phyloP scores from a whole-genome alignment of 768 basidiomycete genomes.

The Leccinum imitatum region DNA sequence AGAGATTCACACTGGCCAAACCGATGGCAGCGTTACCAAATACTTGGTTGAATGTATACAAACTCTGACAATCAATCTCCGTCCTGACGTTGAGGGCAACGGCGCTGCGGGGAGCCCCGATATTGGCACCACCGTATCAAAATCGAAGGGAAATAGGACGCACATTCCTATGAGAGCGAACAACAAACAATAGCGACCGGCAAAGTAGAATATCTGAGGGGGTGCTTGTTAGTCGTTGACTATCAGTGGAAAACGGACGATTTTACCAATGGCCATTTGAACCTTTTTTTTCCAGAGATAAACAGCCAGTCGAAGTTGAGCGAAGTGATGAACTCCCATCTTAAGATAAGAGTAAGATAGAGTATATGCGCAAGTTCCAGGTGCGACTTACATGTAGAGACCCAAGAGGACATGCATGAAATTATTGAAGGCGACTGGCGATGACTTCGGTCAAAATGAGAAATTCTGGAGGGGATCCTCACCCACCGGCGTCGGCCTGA shows the following conservation, averaged over 20 bases:
- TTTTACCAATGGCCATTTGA: constrained; percentile 66
- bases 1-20: constrained; percentile 69
- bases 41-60: constrained; percentile 69
- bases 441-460: constrained; percentile 10
- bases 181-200: constrained; percentile 63
- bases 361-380: constrained; percentile 8
- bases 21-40: constrained; percentile 68
- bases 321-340: constrained; percentile 68
- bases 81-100: constrained; percentile 58
- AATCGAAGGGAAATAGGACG: constrained; percentile 24
- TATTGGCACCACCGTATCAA: neutral
- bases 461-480: neutral
- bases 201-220: constrained; percentile 62
- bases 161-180: constrained; percentile 71
- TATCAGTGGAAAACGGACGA: neutral
- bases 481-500: constrained; percentile 45
- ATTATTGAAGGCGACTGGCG: constrained; percentile 39
- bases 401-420: constrained; percentile 62
- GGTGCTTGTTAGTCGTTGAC: neutral
- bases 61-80: constrained; percentile 61
- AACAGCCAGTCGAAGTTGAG: constrained; percentile 65
- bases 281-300: constrained; percentile 52
- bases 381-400: constrained; percentile 52
- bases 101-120: constrained; percentile 36
- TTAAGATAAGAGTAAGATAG: constrained; percentile 24